phyloP scores from a whole-genome alignment of 805 yeast genomes.

The Candida orba region DNA sequence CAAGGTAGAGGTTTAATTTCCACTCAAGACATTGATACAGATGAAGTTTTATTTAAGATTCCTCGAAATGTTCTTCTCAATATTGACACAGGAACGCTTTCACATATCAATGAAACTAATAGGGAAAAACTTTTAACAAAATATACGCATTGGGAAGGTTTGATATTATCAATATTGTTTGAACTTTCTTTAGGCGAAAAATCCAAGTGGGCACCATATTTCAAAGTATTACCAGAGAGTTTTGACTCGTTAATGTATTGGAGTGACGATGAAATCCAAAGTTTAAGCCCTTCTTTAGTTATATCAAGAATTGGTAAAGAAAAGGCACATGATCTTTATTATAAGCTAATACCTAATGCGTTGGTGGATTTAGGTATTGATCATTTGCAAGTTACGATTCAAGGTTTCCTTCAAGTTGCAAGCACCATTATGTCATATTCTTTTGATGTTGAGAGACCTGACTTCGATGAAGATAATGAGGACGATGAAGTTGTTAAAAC shows the following conservation, averaged over 20 bases:
- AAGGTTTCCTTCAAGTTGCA: conserved; percentile 65
- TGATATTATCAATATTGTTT: conserved; percentile 60
- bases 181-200: conserved; percentile 41
- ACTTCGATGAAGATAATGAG: conserved; percentile 27
- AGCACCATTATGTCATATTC: conserved; percentile 83
- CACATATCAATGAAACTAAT: conserved; percentile 25
- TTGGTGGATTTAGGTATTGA: conserved; percentile 33
- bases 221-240: conserved; percentile 57
- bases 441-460: conserved; percentile 62
- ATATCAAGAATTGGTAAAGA: conserved; percentile 63
- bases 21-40: conserved; percentile 45
- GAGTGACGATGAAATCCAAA: conserved; percentile 50
- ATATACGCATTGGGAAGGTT: conserved; percentile 68
- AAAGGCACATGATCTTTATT: conserved; percentile 55
- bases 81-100: conserved; percentile 47
- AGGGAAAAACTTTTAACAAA: conserved; percentile 30
- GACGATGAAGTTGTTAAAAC: conserved; percentile 31
- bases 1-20: conserved; percentile 84
- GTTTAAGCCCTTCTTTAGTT: conserved; percentile 64
- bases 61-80: conserved; percentile 55
- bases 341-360: conserved; percentile 33
- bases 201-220: conserved; percentile 65
- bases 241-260: conserved; percentile 77
- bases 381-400: conserved; percentile 36
- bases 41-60: conserved; percentile 61